Base-by-base conservation (phyloP, 176 grass and related monocot species). In the Eremochloa ophiuroides region DNA sequence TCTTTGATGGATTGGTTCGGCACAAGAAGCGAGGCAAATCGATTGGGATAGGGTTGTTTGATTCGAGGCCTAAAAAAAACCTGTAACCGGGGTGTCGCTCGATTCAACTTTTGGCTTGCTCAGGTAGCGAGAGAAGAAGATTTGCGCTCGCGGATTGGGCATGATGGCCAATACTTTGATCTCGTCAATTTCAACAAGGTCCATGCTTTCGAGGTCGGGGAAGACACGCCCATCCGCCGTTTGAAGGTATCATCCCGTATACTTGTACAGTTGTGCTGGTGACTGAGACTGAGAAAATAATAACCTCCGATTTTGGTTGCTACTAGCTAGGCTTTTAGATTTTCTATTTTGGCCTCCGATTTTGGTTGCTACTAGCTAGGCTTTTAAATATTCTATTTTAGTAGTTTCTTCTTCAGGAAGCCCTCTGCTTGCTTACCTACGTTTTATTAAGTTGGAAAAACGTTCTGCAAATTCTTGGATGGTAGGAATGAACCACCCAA, bases 41-140 rank as follows among this genome's bases (percentile, higher is more conserved):
- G 66, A 14, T 41, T 25, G 13, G 66, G 29, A 69, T 41, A n/a
- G n/a, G n/a, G 11, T 26, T 2, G 66, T 0, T 11, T 69, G n/a
- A 43, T 69, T 69, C 14, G 37, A 10, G 22, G 2, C 31, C 20
- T 20, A 2, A 27, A 65, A 66, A 62, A 34, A n/a, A 0, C 30
- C 30, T 62, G 14, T 62, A 31, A 29, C 60, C 16, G 27, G 13
- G 27, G 26, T 60, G 5, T 30, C 13, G 12, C 16, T 34, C 7
- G 2, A 20, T 66, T 43, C 4, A 27, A 26, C n/a, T 47, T 27
- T 47, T 53, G 23, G 13, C 4, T 77, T 77, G 4, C 39, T 41
- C 38, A 77, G 76, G 60, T 80, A 22, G 77, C 13, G 14, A 80
- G 62, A 26, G 62, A 80, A 34, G 22, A 80, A 38, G 62, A 51